These are phyloP conservation scores for Aspergillus uvarum DNA, from an alignment of 2,329 filamentous ascomycete species.

Conservation along the genomic window DNA sequence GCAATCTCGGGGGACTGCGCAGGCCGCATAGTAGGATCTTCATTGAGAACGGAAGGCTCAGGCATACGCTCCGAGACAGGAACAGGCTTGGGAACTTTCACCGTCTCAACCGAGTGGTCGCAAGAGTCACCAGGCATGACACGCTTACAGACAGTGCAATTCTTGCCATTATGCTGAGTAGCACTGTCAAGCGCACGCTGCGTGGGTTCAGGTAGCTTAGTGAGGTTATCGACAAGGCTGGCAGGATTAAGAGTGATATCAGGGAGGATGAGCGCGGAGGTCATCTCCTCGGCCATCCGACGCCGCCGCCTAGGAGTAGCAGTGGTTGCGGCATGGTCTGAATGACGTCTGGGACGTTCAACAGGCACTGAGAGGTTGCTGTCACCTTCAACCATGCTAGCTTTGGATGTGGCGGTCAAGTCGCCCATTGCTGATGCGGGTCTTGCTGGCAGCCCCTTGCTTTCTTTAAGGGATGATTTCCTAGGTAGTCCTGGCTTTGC, in stretches of 20 bases:
- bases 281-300: constrained; percentile 55
- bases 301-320: constrained; percentile 52
- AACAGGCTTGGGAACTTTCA: constrained; percentile 51
- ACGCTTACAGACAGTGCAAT: constrained; percentile 59
- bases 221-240: constrained; percentile 29
- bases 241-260: constrained; percentile 57
- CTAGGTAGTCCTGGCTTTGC: constrained; percentile 44
- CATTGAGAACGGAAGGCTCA: constrained; percentile 45
- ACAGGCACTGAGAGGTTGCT: constrained; percentile 30
- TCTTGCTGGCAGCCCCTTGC: constrained; percentile 37
- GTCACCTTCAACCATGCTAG: constrained; percentile 29
- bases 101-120: constrained; percentile 31
- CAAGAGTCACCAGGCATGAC: constrained; percentile 36
- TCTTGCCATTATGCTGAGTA: constrained; percentile 52
- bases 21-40: constrained; percentile 60
- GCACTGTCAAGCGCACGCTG: constrained; percentile 44
- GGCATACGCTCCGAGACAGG: constrained; percentile 53
- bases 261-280: constrained; percentile 63
- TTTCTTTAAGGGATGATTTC: constrained; percentile 57
- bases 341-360: constrained; percentile 39
- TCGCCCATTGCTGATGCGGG: constrained; percentile 39
- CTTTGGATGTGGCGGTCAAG: constrained; percentile 32
- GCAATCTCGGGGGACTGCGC: constrained; percentile 69
- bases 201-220: constrained; percentile 38
- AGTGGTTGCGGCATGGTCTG: constrained; percentile 50